Percentiles rank a stretch among this genome's conserved stretches.
Evolutionary conservation across 345 rosid genomes (phyloP).

Genomic region (Populus ilicifolia): DNA sequence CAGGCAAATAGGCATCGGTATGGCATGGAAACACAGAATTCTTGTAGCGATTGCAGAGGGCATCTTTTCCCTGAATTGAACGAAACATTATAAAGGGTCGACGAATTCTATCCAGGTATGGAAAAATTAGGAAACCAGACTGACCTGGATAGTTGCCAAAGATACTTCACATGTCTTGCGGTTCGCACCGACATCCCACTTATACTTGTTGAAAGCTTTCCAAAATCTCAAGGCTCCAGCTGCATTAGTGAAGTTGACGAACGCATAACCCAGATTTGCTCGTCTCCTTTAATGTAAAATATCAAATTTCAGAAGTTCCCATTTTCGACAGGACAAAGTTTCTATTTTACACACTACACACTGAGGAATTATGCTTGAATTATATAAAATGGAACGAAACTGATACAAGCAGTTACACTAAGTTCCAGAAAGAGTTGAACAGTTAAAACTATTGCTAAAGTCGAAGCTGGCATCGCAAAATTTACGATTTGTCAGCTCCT

Average conservation of each 20-base stretch:
- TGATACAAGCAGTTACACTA: not conserved
- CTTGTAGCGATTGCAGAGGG: conserved; percentile 21
- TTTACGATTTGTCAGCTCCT: too few relatives aligned
- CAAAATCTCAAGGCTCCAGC: conserved; percentile 33
- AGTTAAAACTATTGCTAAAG: too few relatives aligned
- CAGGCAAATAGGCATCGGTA: conserved; percentile 38
- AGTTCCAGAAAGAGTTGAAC: too few relatives aligned
- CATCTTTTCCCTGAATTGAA: conserved; percentile 38
- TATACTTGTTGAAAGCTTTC: conserved; percentile 4
- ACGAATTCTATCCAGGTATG: too few relatives aligned
- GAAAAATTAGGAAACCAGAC: too few relatives aligned
- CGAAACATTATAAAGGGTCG: too few relatives aligned
- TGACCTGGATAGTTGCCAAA: conserved; percentile 42
- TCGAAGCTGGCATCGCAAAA: too few relatives aligned
- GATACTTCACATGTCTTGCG: conserved; percentile 31
- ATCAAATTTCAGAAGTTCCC: not conserved
- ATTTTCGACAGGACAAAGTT: too few relatives aligned
- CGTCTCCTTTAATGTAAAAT: conserved; percentile 2
- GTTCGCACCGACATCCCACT: conserved; percentile 22
- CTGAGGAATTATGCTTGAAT: too few relatives aligned
- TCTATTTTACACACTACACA: too few relatives aligned
- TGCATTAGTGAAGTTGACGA: conserved; percentile 47
- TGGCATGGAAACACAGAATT: conserved; percentile 36
- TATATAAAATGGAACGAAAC: not conserved
- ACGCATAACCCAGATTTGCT: conserved; percentile 54